Evolutionary conservation across 23 red algal species (phyloP).

Genomic region (Gracilaria vermiculophylla): DNA sequence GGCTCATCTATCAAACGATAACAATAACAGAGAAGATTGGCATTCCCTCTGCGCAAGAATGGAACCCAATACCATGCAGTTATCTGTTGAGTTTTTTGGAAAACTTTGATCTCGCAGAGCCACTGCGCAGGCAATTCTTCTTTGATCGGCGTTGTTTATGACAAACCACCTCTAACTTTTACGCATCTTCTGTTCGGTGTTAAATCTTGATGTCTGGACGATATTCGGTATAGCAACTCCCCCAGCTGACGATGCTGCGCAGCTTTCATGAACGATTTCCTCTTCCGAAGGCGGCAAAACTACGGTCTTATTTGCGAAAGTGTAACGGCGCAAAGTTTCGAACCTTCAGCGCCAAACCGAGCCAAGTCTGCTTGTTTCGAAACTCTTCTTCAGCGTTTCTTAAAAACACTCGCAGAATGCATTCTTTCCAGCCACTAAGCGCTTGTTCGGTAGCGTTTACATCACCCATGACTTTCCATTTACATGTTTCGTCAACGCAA

Average conservation of each 20-base stretch:
- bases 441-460: not conserved
- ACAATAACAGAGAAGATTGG: conserved; percentile 85
- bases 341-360: not conserved
- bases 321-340: too few relatives aligned
- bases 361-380: not conserved
- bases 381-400: not conserved
- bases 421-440: not conserved
- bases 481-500: not conserved
- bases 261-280: too few relatives aligned
- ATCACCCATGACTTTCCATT: not conserved
- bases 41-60: conserved; percentile 84
- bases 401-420: not conserved
- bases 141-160: too few relatives aligned
- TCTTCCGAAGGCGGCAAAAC: too few relatives aligned
- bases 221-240: too few relatives aligned
- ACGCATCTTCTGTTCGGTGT: too few relatives aligned
- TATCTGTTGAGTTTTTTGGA: conserved; percentile 67
- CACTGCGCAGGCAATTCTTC: too few relatives aligned
- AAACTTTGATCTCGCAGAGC: not conserved
- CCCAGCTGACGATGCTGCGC: too few relatives aligned
- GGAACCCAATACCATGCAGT: conserved; percentile 79
- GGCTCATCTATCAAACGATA: conserved; percentile 79
- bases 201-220: too few relatives aligned
- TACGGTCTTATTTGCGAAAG: too few relatives aligned
- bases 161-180: too few relatives aligned